Base-by-base conservation (phyloP, 768 basidiomycete genomes). In the Calocybe cyanea region DNA sequence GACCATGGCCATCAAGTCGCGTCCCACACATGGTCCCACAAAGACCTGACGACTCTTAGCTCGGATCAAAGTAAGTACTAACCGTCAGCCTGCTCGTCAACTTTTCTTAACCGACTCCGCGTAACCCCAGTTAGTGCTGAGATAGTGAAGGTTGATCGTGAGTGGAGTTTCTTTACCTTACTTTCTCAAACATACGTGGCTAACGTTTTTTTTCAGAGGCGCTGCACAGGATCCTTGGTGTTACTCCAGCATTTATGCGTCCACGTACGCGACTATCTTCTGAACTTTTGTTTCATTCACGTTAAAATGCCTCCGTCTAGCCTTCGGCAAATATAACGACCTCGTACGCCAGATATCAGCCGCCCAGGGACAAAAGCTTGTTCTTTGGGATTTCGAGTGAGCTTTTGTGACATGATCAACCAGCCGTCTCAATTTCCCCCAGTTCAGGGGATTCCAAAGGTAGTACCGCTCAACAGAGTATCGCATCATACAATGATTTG, bases 1-100 rank as follows among this genome's bases (percentile, higher is more conserved):
- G 52, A 56, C 36, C 53, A 67, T 8, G 73, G 72, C 4, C 72
- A 75, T 49, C 66, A 72, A 54, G 34, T 76, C 39, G 70, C 58
- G 0, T 73, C 72, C 5, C 74, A 76, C 51, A 75, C 73, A 1
- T 75, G 73, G 72, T 51, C 56, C 9, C 74, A 76, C 45, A 43
- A 43, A 11, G 62, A 71, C 51, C 54, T 75, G 24, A 62, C 64
- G 1, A 67, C 63, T 0, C 61, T 73, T 17, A 55, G 61, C 7
- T 68, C 59, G 63, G 67, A 70, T 45, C 49, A 72, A 54, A 68
- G 71, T 72, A 17, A 44, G 68, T 37, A 20, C 28, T 9, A 18
- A n/a, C n/a, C n/a, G n/a, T n/a, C n/a, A n/a, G n/a, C n/a, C n/a
- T n/a, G n/a, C n/a, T n/a, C n/a, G n/a, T 33, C n/a, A n/a, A n/a